Percentiles rank a stretch among this genome's conserved stretches.
These are phyloP conservation scores for Leccinum disarticulatum DNA, from an alignment of 768 basidiomycete species.

Conservation along the genomic window DNA sequence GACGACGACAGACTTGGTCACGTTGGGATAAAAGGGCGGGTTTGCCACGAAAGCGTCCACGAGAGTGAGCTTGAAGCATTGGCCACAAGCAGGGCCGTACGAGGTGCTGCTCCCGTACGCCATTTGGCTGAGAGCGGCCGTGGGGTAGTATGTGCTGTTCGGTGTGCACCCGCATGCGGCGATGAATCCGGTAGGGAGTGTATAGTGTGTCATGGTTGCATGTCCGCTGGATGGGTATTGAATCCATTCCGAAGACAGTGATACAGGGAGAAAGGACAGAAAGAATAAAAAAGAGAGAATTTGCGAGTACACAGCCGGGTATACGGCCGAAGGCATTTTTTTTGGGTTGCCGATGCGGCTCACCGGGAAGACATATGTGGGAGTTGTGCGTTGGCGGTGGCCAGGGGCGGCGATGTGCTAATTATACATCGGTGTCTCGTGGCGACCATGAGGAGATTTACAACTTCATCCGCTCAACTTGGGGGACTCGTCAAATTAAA, in stretches of 20 bases:
- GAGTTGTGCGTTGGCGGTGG: neutral
- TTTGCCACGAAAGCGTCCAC: slow-evolving; percentile 62
- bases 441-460: neutral
- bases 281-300: slow-evolving; percentile 24
- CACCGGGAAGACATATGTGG: slow-evolving; percentile 15
- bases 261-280: slow-evolving; percentile 27
- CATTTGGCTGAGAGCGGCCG: slow-evolving; percentile 76
- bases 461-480: neutral
- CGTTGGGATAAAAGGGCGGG: slow-evolving; percentile 69
- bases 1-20: slow-evolving; percentile 60
- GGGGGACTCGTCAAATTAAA: no score
- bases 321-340: slow-evolving; percentile 18
- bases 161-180: slow-evolving; percentile 78
- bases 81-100: slow-evolving; percentile 74
- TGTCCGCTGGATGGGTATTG: slow-evolving; percentile 58
- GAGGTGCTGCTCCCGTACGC: slow-evolving; percentile 74
- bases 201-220: slow-evolving; percentile 81
- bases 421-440: neutral
- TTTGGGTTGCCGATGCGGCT: neutral
- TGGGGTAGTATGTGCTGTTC: slow-evolving; percentile 66
- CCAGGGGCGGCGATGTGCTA: slow-evolving; percentile 5
- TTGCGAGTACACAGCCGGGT: slow-evolving; percentile 8
- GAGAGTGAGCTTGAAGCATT: slow-evolving; percentile 77
- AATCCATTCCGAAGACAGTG: slow-evolving; percentile 52
- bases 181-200: slow-evolving; percentile 43